Evolutionary conservation across 2,329 filamentous ascomycete species (phyloP).

Genomic region (Cercospora sp.): DNA sequence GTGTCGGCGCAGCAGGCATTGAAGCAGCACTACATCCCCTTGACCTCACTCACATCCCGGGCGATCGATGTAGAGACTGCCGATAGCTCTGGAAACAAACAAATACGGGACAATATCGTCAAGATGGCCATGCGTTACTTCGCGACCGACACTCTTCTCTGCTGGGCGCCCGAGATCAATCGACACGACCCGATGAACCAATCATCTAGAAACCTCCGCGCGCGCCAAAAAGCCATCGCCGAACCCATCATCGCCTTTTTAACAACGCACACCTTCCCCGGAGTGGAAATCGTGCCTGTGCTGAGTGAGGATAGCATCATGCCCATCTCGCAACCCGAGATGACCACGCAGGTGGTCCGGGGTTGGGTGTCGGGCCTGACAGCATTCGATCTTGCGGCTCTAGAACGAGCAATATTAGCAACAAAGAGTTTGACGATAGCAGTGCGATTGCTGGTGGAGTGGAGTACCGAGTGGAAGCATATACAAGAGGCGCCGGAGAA

Average conservation of each 20-base stretch:
- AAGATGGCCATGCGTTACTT: constrained; percentile 78
- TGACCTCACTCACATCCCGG: constrained; percentile 81
- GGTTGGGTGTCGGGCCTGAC: constrained; percentile 74
- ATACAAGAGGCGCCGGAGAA: constrained; percentile 47
- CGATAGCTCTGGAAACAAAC: constrained; percentile 55
- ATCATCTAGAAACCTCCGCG: constrained; percentile 55
- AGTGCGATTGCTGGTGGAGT: constrained; percentile 76
- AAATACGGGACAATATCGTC: constrained; percentile 64
- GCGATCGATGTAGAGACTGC: constrained; percentile 77
- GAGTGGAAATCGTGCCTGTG: constrained; percentile 75
- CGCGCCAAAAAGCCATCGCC: constrained; percentile 69
- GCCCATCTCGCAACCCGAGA: constrained; percentile 69
- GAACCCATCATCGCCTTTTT: constrained; percentile 71
- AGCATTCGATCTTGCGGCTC: constrained; percentile 78
- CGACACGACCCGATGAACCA: constrained; percentile 46
- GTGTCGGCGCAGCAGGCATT: constrained; percentile 79
- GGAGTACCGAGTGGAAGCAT: constrained; percentile 72
- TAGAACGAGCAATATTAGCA: constrained; percentile 81
- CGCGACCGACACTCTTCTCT: constrained; percentile 87
- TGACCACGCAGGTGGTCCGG: constrained; percentile 73
- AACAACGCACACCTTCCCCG: constrained; percentile 76
- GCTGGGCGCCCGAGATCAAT: constrained; percentile 70
- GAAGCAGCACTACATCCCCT: constrained; percentile 81
- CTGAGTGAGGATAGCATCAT: constrained; percentile 77
- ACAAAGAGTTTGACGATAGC: constrained; percentile 84